Percentiles rank a stretch among this genome's conserved stretches.
phyloP scores from a whole-genome alignment of 1,284 basidiomycete species.

The Trametes hirsuta region DNA sequence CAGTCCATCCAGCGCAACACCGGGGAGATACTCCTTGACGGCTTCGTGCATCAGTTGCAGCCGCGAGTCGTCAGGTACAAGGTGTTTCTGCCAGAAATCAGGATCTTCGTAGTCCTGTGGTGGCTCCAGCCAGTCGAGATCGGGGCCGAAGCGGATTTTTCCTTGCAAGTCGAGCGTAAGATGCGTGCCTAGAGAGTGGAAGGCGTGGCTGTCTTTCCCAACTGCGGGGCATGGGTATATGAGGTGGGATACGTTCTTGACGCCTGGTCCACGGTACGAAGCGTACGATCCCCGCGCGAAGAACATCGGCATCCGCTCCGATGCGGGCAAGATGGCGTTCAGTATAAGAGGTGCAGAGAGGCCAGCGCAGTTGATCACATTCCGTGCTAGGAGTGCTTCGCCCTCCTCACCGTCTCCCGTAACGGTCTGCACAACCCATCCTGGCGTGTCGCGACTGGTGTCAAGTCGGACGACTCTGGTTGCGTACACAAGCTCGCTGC shows the following conservation, averaged over 20 bases:
- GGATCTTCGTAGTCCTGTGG: slow-evolving; percentile 43
- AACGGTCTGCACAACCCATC: slow-evolving; percentile 75
- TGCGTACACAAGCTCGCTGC: slow-evolving; percentile 78
- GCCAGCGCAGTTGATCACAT: slow-evolving; percentile 89
- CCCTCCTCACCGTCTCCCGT: slow-evolving; percentile 51
- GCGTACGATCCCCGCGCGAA: slow-evolving; percentile 87
- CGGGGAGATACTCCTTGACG: slow-evolving; percentile 77
- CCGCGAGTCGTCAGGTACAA: slow-evolving; percentile 70
- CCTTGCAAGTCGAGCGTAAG: slow-evolving; percentile 89
- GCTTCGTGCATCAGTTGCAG: slow-evolving; percentile 69
- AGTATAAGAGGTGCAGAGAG: slow-evolving; percentile 75
- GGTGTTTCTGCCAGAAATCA: slow-evolving; percentile 79
- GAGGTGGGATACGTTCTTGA: slow-evolving; percentile 68
- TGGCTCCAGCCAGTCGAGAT: slow-evolving; percentile 85
- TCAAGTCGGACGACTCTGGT: slow-evolving; percentile 86
- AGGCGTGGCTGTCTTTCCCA: slow-evolving; percentile 54
- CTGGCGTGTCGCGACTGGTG: slow-evolving; percentile 37
- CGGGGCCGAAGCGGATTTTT: slow-evolving; percentile 92
- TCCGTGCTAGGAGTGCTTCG: slow-evolving; percentile 82
- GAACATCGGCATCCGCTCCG: slow-evolving; percentile 67
- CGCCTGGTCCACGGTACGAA: slow-evolving; percentile 81
- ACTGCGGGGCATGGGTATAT: slow-evolving; percentile 89
- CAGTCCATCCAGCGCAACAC: slow-evolving; percentile 65
- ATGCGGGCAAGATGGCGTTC: slow-evolving; percentile 67
- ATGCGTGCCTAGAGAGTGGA: slow-evolving; percentile 88